Evolutionary conservation across 2,329 filamentous ascomycete genomes (phyloP).

Genomic region (Claviceps sp.): DNA sequence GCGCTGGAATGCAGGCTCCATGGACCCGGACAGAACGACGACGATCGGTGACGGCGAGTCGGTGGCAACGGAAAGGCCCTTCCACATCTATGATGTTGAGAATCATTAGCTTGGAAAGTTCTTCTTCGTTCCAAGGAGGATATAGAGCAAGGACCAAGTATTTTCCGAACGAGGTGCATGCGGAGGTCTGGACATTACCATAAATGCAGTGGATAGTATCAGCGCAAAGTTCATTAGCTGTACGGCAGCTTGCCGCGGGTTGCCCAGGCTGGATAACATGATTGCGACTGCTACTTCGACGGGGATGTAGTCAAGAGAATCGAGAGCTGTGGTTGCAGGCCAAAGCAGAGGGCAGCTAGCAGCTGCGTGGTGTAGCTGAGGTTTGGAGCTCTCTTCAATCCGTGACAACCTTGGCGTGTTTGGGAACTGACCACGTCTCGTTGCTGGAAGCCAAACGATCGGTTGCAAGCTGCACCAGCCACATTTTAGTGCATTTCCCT

Average conservation of each 20-base stretch:
- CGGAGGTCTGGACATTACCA: slow-evolving; percentile 34
- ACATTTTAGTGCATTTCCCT: too few relatives aligned
- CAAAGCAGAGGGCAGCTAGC: neutral
- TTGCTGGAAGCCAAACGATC: too few relatives aligned
- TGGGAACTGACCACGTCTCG: slow-evolving; percentile 12
- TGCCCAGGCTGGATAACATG: slow-evolving; percentile 59
- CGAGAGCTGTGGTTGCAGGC: neutral
- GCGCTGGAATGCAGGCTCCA: slow-evolving; percentile 73
- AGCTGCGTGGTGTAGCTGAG: neutral
- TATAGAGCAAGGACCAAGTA: too few relatives aligned
- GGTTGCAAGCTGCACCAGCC: too few relatives aligned
- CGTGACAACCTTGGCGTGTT: slow-evolving; percentile 5
- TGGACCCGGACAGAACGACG: slow-evolving; percentile 71
- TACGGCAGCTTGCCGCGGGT: slow-evolving; percentile 66
- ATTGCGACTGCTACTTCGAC: neutral
- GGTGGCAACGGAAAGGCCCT: slow-evolving; percentile 66
- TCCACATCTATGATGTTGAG: slow-evolving; percentile 52
- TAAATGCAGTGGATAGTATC: slow-evolving; percentile 82
- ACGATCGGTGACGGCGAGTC: slow-evolving; percentile 69
- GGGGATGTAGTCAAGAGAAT: neutral
- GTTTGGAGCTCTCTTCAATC: neutral
- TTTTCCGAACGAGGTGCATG: neutral
- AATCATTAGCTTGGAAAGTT: too few relatives aligned
- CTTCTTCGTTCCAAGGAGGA: too few relatives aligned
- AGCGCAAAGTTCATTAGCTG: slow-evolving; percentile 86